Conservation (phyloP, 768 basidiomycete species). For the Piloderma croceum region DNA sequence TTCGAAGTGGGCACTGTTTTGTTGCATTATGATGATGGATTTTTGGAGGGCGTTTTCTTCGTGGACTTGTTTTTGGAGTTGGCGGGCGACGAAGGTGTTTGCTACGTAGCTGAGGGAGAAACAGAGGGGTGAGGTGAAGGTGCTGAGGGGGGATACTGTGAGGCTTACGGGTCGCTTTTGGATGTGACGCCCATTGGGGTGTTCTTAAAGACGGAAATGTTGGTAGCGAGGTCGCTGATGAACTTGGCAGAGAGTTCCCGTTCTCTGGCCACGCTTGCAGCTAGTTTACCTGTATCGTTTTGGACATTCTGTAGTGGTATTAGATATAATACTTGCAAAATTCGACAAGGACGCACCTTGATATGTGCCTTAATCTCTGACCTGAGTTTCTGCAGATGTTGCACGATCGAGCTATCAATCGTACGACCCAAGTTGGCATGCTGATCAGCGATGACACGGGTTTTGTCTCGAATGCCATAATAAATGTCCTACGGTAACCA, state of each 20-base stretch:
- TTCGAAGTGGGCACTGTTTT: conserved; percentile 95
- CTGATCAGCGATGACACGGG: conserved; percentile 88
- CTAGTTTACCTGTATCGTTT: conserved; percentile 92
- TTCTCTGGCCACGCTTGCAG: conserved; percentile 87
- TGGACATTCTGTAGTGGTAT: conserved; percentile 66
- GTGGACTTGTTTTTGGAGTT: conserved; percentile 87
- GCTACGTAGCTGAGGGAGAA: conserved; percentile 55
- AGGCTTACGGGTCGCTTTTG: conserved; percentile 75
- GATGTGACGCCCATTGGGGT: conserved; percentile 82
- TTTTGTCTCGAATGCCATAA: conserved; percentile 90
- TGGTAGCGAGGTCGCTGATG: conserved; percentile 81
- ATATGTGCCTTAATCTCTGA: conserved; percentile 97
- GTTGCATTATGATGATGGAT: conserved; percentile 96
- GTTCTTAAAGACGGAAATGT: conserved; percentile 91
- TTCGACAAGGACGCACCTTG: conserved; percentile 47
- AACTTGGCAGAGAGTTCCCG: conserved; percentile 80
- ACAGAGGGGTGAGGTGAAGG: conserved; percentile 2
- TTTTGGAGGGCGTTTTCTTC: conserved; percentile 99
- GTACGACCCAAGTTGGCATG: conserved; percentile 95
- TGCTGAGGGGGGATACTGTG: conserved; percentile 12
- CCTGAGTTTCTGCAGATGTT: conserved; percentile 93
- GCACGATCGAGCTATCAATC: conserved; percentile 94
- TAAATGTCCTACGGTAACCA: conserved; percentile 65
- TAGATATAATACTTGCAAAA: background rate
- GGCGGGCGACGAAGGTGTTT: conserved; percentile 67